Evolutionary conservation across 1,139 yeast species (phyloP).

Genomic region (Geotrichum carabidarum): DNA sequence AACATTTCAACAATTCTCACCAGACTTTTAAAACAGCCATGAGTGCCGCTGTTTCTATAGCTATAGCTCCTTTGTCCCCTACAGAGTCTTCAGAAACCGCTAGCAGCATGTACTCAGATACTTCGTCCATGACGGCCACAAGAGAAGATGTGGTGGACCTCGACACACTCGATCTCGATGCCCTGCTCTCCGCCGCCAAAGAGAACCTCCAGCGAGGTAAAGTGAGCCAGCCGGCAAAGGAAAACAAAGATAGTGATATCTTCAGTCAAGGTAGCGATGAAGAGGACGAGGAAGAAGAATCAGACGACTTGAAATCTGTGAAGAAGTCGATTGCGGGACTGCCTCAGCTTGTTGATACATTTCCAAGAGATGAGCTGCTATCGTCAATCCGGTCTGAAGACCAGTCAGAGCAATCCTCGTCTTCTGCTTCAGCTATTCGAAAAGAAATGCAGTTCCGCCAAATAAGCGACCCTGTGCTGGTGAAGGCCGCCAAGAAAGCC

Average conservation of each 20-base stretch:
- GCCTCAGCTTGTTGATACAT: conserved; percentile 17
- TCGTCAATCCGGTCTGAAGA: background rate
- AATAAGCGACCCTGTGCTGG: conserved; percentile 51
- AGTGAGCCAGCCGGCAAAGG: background rate
- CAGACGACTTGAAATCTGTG: conserved; percentile 3
- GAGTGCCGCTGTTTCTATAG: conserved; percentile 2
- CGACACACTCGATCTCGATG: conserved; percentile 19
- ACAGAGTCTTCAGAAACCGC: conserved; percentile 15
- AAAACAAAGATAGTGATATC: background rate
- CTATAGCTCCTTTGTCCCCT: conserved; percentile 12
- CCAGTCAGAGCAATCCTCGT: background rate
- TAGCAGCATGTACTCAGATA: conserved; percentile 15
- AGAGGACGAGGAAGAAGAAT: background rate
- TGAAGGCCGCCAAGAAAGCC: conserved; percentile 26
- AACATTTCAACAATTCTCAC: background rate
- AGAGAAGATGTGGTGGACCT: conserved; percentile 14
- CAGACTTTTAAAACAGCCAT: background rate
- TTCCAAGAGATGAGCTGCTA: background rate
- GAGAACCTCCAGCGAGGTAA: conserved; percentile 2
- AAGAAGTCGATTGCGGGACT: conserved; percentile 15
- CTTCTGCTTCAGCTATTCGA: conserved; percentile 11
- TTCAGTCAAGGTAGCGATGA: background rate
- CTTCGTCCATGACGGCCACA: conserved; percentile 16
- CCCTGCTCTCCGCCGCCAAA: conserved; percentile 18
- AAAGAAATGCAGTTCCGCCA: conserved; percentile 29